These are phyloP conservation scores for Solanum gracilifrons DNA, from an alignment of 257 asterid species.

Conservation along the genomic window DNA sequence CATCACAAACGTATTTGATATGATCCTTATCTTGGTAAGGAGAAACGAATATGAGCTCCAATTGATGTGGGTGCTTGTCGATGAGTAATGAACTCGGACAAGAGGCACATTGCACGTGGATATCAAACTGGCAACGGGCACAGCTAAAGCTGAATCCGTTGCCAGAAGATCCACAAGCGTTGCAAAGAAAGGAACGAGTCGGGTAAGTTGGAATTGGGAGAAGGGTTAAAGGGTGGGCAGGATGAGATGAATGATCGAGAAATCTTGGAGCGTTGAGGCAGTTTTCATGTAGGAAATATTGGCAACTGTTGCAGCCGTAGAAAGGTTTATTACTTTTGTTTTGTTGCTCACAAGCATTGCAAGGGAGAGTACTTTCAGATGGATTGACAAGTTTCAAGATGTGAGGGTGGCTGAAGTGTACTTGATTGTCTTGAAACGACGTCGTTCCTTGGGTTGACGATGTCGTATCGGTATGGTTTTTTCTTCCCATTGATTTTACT, in stretches of 20 bases:
- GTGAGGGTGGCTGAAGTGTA: conserved; percentile 48
- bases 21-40: not conserved
- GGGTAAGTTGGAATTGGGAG: conserved; percentile 18
- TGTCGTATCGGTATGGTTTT: not conserved
- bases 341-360: conserved; percentile 11
- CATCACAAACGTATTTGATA: no score
- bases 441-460: not conserved
- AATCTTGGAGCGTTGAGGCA: conserved; percentile 21
- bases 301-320: conserved; percentile 18
- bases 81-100: not conserved
- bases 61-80: conserved; percentile 8
- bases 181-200: conserved; percentile 1
- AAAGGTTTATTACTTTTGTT: not conserved
- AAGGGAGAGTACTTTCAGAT: conserved; percentile 4
- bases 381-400: conserved; percentile 13
- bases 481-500: not conserved
- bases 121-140: conserved; percentile 18
- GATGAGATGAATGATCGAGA: conserved; percentile 20
- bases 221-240: conserved; percentile 19
- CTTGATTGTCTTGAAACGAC: not conserved
- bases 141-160: conserved; percentile 13
- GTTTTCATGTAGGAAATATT: conserved; percentile 16
- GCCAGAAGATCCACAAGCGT: conserved; percentile 12
- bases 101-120: conserved; percentile 18
- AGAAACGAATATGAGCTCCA: conserved; percentile 1